Evolutionary conservation across 345 rosid species (phyloP), one percentile per base, ranked within the genome.

Genomic region (Eucalyptus pumila): DNA sequence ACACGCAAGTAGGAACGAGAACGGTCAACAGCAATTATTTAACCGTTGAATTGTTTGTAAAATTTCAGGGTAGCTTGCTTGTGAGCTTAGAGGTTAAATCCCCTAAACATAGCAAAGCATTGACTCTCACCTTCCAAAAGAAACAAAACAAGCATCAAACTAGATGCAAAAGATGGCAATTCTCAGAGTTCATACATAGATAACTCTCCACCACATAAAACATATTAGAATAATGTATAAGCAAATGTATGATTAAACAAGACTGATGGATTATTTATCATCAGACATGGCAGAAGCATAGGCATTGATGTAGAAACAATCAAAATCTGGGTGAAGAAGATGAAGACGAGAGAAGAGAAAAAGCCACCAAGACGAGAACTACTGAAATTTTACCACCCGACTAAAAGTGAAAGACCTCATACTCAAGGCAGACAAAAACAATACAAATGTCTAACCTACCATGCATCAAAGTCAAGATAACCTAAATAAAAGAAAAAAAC

Each of bases 1-100:
- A 90, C 99, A 98, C 98, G 97, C 69, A n/a, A n/a, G 99, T 98
- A 54, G 99, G 99, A 86, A 97, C 96, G n/a, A 89, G 99, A 97
- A 72, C 90, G 98, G 90, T 98, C 99, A 91, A 98, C 98, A 32
- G 99, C 96, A 47, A 97, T 98, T n/a, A n/a, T n/a, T n/a, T n/a
- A n/a, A 90, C 99, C 97, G 96, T 88, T 96, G 99, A 89, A 98
- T 92, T 87, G 99, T 98, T 93, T 97, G 93, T 94, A 98, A 90
- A 89, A 98, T 93, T 17, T 95, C 98, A 69, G 89, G 90, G 93
- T 94, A 51, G 95, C 95, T 8, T 94, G 96, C 91, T 97, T 98
- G 89, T 97, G 30, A 98, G 98, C 19, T 90, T 91, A 42, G 92
- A 94, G 69, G 95, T 93, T 93, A 96, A 89, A 80, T 97, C 99